A percentile compares a stretch with the other conserved stretches of the same genome.
These are phyloP conservation scores for Blastobotrys parvus DNA, from an alignment of 805 yeast species.

Conservation along the genomic window DNA sequence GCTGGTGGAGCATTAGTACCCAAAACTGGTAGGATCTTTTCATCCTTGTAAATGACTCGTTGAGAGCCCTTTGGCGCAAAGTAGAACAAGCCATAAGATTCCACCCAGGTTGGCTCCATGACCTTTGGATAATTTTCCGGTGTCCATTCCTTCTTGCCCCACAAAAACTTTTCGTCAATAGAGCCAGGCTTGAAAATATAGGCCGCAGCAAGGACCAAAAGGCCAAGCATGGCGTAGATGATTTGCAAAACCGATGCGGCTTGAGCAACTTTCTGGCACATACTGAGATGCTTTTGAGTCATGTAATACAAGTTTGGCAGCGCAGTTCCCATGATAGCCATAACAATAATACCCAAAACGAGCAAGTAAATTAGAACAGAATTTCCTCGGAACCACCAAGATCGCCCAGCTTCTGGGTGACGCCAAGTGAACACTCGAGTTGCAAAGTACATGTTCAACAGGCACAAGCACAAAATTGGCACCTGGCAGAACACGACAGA, in stretches of 20 bases:
- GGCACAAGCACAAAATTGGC: slow-evolving; percentile 50
- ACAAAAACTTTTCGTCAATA: slow-evolving; percentile 27
- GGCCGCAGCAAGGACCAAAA: slow-evolving; percentile 39
- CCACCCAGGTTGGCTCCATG: slow-evolving; percentile 71
- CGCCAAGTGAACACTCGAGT: slow-evolving; percentile 71
- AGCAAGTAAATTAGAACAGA: slow-evolving; percentile 36
- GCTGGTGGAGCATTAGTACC: slow-evolving; percentile 33
- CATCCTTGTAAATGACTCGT: slow-evolving; percentile 48
- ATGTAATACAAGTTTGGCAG: slow-evolving; percentile 53
- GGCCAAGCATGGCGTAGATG: slow-evolving; percentile 47
- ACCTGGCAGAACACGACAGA: slow-evolving; percentile 48
- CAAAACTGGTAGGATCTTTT: slow-evolving; percentile 44
- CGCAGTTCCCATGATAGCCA: slow-evolving; percentile 59
- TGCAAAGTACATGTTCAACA: slow-evolving; percentile 56
- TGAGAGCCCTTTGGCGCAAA: slow-evolving; percentile 31
- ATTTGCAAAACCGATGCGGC: slow-evolving; percentile 42
- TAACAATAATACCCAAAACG: slow-evolving; percentile 51
- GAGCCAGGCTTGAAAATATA: slow-evolving; percentile 48
- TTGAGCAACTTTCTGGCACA: slow-evolving; percentile 47
- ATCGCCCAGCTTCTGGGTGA: slow-evolving; percentile 62
- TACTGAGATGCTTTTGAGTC: slow-evolving; percentile 34
- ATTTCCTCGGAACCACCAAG: slow-evolving; percentile 37
- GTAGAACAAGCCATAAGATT: slow-evolving; percentile 51
- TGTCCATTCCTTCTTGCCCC: background rate
- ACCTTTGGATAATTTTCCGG: slow-evolving; percentile 24